Base-by-base conservation (phyloP, 495 filamentous ascomycete genomes). In the Gamarada debralockiae region DNA sequence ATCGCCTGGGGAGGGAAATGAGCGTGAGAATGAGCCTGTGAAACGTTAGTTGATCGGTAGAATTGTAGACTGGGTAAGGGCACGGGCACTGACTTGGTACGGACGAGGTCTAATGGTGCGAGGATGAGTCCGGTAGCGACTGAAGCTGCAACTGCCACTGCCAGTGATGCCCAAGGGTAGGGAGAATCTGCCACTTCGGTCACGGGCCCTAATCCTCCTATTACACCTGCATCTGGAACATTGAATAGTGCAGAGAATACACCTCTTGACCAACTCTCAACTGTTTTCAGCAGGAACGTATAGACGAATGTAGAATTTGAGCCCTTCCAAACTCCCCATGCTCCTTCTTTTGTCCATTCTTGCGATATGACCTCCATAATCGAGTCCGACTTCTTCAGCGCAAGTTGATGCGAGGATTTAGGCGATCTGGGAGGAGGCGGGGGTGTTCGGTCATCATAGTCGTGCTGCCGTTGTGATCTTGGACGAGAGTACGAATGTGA, bases 291-390 rank as follows among this genome's bases (percentile, higher is more conserved):
- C n/a, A 95, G 79, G 24, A 93, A 74, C 1, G 82, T 84, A 70
- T 96, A 90, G 46, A 97, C 76, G 57, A 95, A 96, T 0, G 89
- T 92, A n/a, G 86, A 76, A 62, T 95, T 96, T 27, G 89, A 84
- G 22, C 85, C 90, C 71, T 97, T 97, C 91, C 92, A 98, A 0
- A 96, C 83, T 5, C 93, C 95, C 76, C 87, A 90, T 7, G 85
- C 85, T 7, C 89, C 88, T 65, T 95, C 93, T 57, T 85, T 90
- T n/a, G 78, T 71, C 91, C 92, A 97, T 10, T 96, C 71, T 65
- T 90, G 83, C 6, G 81, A 83, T 50, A 97, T 78, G 3, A 89
- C 88, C 47, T 90, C 86, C 50, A 87, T 76, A 49, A 96, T 71
- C 2, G 89, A 89, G 62, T 85, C 80, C 5, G 86, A 76, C 45